These are phyloP conservation scores for Hawksworthiomyces lignivorus DNA, from an alignment of 2,329 filamentous ascomycete species.

Conservation along the genomic window DNA sequence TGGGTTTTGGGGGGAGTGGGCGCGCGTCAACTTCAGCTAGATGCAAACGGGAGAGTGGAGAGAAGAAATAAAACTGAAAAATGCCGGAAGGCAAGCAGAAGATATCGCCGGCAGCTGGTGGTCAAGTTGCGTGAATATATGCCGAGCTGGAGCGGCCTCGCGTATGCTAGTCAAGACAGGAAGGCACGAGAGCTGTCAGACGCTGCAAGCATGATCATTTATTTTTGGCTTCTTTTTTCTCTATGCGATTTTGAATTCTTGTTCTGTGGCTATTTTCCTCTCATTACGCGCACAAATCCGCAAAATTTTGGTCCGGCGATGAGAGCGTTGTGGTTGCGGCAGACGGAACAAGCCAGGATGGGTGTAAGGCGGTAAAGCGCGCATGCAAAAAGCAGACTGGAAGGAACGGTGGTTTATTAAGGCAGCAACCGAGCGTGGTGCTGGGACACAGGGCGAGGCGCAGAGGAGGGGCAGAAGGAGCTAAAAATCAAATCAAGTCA, in stretches of 20 bases:
- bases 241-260: no score
- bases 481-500: not conserved
- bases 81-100: not conserved
- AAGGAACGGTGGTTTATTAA: conserved; percentile 1
- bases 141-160: no score
- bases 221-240: no score
- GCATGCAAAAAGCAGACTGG: not conserved
- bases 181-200: no score
- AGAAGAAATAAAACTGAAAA: not conserved
- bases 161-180: no score
- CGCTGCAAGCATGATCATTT: no score
- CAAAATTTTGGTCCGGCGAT: no score
- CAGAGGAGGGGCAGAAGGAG: not conserved
- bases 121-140: conserved; percentile 3
- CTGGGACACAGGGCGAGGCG: not conserved
- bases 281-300: not conserved
- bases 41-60: not conserved
- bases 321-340: no score
- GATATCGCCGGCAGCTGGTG: not conserved
- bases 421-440: conserved; percentile 2
- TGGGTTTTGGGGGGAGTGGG: not conserved
- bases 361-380: conserved; percentile 3
- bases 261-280: no score
- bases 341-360: not conserved
- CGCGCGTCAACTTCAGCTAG: no score